phyloP scores from a whole-genome alignment of 805 yeast genomes.

The Kurtzmaniella cleridarum region DNA sequence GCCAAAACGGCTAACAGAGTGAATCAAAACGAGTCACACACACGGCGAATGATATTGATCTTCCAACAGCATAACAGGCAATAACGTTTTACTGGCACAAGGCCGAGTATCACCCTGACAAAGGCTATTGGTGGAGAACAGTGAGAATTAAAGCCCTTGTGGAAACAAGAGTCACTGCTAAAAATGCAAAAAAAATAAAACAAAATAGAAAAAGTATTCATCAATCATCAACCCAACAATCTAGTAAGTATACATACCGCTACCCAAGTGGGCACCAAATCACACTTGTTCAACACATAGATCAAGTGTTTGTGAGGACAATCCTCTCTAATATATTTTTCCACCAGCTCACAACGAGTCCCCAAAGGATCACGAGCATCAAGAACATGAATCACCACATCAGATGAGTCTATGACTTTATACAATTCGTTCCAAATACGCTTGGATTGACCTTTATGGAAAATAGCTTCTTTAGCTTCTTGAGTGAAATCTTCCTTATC shows the following conservation, averaged over 20 bases:
- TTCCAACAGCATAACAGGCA: constrained; percentile 99
- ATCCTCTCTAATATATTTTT: constrained; percentile 86
- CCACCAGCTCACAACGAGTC: constrained; percentile 89
- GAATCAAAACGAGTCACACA: constrained; percentile 43
- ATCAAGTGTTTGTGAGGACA: constrained; percentile 95
- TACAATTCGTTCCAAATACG: constrained; percentile 98
- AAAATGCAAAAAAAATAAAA: constrained; percentile 6
- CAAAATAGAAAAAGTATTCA: constrained; percentile 6
- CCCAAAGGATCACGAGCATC: constrained; percentile 98
- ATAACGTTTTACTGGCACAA: constrained; percentile 24
- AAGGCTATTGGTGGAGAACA: constrained; percentile 67
- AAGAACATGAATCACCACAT: constrained; percentile 91
- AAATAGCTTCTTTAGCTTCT: constrained; percentile 92
- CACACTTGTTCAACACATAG: constrained; percentile 94
- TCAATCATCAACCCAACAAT: background rate
- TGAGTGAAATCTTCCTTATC: constrained; percentile 77
- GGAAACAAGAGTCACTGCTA: background rate
- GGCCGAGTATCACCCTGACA: constrained; percentile 65
- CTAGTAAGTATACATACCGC: constrained; percentile 72
- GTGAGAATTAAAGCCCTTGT: constrained; percentile 6
- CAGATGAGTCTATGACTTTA: constrained; percentile 95
- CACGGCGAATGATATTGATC: constrained; percentile 57
- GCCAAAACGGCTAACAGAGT: constrained; percentile 3
- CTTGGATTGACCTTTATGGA: constrained; percentile 95
- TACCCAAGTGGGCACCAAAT: constrained; percentile 97